Percentiles rank a stretch among this genome's conserved stretches.
Evolutionary conservation across 192 early-diverging fungal genomes (phyloP).

Genomic region (Kickxella alabastrina): DNA sequence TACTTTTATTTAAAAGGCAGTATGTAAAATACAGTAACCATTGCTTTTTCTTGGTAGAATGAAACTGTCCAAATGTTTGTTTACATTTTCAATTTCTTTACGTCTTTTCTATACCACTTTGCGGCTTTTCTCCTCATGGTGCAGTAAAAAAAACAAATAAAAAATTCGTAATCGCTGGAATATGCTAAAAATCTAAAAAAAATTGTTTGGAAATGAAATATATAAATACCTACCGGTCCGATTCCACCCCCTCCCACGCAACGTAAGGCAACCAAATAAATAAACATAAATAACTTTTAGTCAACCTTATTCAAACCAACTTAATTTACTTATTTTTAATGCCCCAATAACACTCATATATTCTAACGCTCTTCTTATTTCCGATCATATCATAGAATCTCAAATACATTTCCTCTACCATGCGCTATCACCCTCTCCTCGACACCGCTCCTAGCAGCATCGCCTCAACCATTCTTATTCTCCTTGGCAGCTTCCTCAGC

Average conservation of each 20-base stretch:
- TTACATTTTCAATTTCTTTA: background rate
- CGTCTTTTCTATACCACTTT: background rate
- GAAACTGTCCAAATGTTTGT: background rate
- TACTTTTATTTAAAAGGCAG: background rate
- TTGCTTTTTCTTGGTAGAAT: no score
- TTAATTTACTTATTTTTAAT: background rate
- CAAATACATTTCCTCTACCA: background rate
- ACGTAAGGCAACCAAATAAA: no score
- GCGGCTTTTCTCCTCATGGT: background rate
- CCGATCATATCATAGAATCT: no score
- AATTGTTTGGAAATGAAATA: no score
- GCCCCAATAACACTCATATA: no score
- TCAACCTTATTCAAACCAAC: no score
- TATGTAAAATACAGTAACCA: background rate
- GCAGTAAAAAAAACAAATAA: background rate
- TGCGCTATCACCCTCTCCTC: conserved; percentile 33
- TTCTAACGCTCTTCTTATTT: no score
- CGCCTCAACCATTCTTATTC: conserved; percentile 21
- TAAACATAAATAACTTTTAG: no score
- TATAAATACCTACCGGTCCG: no score
- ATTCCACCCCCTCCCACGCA: no score
- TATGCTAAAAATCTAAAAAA: no score
- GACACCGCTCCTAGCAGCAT: conserved; percentile 48
- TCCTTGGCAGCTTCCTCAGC: conserved; percentile 25
- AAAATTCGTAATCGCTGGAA: no score